A percentile compares a stretch with the other conserved stretches of the same genome.
Conservation (phyloP, 1,284 basidiomycete genomes). For the Coniophora puteana region DNA sequence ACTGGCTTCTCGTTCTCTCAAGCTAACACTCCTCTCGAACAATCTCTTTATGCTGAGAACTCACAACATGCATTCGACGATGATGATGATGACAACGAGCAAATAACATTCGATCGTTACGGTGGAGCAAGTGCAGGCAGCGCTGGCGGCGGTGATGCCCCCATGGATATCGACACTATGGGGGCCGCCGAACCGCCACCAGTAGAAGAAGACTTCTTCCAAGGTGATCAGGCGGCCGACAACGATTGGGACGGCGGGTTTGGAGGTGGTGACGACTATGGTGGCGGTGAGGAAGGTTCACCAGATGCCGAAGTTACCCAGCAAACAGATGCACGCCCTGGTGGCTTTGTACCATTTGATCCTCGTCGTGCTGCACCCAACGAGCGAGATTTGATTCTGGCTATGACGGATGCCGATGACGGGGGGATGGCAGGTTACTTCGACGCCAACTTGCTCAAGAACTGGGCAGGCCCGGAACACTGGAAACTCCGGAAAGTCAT, state of each 20-base stretch:
- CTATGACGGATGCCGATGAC: conserved; percentile 72
- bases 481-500: conserved; percentile 88
- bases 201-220: conserved; percentile 74
- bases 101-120: conserved; percentile 24
- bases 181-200: too few species aligned
- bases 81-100: conserved; percentile 44
- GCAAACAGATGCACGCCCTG: conserved; percentile 32
- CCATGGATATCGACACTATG: conserved; percentile 43
- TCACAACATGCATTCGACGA: conserved; percentile 38
- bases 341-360: conserved; percentile 74
- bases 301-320: conserved; percentile 37
- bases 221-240: conserved; percentile 65
- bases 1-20: conserved; percentile 77
- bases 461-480: conserved; percentile 98
- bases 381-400: conserved; percentile 78
- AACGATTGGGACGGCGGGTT: conserved; percentile 50
- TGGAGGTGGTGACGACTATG: conserved; percentile 41
- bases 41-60: conserved; percentile 52
- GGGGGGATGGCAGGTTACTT: conserved; percentile 89
- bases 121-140: too few species aligned
- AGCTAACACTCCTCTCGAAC: conserved; percentile 58
- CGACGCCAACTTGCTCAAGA: conserved; percentile 85
- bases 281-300: conserved; percentile 36
- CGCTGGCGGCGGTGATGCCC: conserved; percentile 25
- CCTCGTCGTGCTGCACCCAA: conserved; percentile 69